A percentile compares a stretch with the other conserved stretches of the same genome.
Evolutionary conservation across 2,329 filamentous ascomycete species (phyloP).

Genomic region (Dactylonectria macrodidyma): DNA sequence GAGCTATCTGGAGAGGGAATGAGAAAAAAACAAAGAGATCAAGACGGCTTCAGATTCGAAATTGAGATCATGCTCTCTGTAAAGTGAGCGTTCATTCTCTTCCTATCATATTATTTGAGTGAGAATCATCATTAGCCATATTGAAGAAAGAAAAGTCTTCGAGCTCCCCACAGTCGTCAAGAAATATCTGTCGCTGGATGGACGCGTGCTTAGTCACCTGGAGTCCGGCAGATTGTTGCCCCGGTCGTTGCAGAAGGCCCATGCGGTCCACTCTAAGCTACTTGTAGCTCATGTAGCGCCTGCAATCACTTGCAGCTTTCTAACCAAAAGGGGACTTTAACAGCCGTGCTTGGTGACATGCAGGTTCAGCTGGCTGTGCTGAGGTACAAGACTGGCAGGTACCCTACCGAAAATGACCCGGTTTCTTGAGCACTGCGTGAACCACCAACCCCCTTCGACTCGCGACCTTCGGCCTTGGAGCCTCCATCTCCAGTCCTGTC

Average conservation of each 20-base stretch:
- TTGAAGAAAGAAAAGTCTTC: constrained; percentile 48
- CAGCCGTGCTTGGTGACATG: constrained; percentile 12
- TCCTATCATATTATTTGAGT: constrained; percentile 75
- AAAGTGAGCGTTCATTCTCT: constrained; percentile 74
- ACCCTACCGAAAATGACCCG: constrained; percentile 36
- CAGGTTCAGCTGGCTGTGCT: constrained; percentile 30
- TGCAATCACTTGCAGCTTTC: constrained; percentile 25
- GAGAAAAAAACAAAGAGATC: constrained; percentile 21
- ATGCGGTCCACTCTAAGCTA: constrained; percentile 26
- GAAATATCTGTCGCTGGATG: constrained; percentile 38
- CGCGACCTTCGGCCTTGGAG: constrained; percentile 44
- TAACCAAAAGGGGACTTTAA: constrained; percentile 31
- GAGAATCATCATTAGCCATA: constrained; percentile 74
- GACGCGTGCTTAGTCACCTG: constrained; percentile 46
- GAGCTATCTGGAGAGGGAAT: not conserved
- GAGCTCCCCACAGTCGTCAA: constrained; percentile 29
- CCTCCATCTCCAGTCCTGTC: constrained; percentile 40
- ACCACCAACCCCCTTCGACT: constrained; percentile 48
- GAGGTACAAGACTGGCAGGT: constrained; percentile 39
- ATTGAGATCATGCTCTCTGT: constrained; percentile 73
- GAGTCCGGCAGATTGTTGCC: constrained; percentile 43
- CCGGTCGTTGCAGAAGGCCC: constrained; percentile 31
- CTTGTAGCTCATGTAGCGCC: constrained; percentile 26
- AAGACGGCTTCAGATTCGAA: constrained; percentile 71
- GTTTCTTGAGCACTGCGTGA: constrained; percentile 34